Evolutionary conservation across 805 yeast species (phyloP).

Genomic region (Candida jianshihensis): DNA sequence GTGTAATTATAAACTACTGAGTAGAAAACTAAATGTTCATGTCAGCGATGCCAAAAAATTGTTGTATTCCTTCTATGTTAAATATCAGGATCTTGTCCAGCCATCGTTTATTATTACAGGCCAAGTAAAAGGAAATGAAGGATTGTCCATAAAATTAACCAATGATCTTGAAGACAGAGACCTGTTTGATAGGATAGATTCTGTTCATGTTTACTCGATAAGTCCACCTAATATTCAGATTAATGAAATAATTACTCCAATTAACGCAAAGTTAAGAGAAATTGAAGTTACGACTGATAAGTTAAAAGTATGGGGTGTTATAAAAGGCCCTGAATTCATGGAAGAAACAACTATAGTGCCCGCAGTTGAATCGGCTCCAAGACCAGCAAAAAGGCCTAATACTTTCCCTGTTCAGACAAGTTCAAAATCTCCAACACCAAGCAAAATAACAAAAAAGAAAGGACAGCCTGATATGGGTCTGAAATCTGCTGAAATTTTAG

Average conservation of each 20-base stretch:
- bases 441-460: slow-evolving; percentile 4
- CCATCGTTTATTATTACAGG: slow-evolving; percentile 41
- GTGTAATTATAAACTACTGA: slow-evolving; percentile 36
- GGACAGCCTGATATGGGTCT: slow-evolving; percentile 15
- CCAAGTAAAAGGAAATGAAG: slow-evolving; percentile 4
- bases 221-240: slow-evolving; percentile 14
- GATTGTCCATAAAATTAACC: slow-evolving; percentile 19
- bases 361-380: neutral
- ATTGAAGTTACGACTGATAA: slow-evolving; percentile 8
- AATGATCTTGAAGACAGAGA: slow-evolving; percentile 20
- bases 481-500: slow-evolving; percentile 10
- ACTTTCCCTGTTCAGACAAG: neutral
- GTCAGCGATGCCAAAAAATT: slow-evolving; percentile 32
- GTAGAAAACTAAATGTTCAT: slow-evolving; percentile 34
- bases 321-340: slow-evolving; percentile 18
- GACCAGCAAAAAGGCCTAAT: slow-evolving; percentile 1
- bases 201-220: slow-evolving; percentile 36
- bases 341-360: neutral
- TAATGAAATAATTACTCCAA: slow-evolving; percentile 12
- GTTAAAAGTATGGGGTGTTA: slow-evolving; percentile 18
- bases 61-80: slow-evolving; percentile 31
- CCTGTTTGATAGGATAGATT: slow-evolving; percentile 24
- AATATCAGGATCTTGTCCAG: slow-evolving; percentile 28
- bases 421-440: neutral
- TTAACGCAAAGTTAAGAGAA: slow-evolving; percentile 6